A percentile compares a stretch with the other conserved stretches of the same genome.
Conservation (phyloP, 441 rosid genomes). For the Croton setiger region DNA sequence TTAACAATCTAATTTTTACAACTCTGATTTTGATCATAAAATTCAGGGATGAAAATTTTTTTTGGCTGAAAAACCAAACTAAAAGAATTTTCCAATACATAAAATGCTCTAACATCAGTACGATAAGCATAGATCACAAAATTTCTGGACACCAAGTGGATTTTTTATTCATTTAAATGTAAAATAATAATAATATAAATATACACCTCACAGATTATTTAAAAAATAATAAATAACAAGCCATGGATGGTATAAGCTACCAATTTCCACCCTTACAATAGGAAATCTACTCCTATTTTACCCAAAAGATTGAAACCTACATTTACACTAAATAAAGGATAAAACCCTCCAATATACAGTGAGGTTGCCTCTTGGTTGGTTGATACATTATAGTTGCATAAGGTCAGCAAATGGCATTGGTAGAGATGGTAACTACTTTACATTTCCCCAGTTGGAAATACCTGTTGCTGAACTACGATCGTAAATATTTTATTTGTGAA, state of each 20-base stretch:
- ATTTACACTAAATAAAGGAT: constrained; percentile 19
- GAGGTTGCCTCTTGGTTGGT: not conserved
- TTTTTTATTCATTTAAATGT: constrained; percentile 13
- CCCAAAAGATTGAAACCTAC: constrained; percentile 11
- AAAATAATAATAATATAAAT: not conserved
- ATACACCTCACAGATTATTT: constrained; percentile 24
- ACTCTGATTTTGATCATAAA: no score
- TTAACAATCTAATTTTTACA: no score
- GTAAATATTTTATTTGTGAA: not conserved
- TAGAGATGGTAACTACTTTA: not conserved
- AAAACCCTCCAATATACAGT: constrained; percentile 15
- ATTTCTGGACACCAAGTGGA: constrained; percentile 3
- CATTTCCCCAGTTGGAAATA: not conserved
- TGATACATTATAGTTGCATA: constrained; percentile 2
- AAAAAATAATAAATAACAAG: constrained; percentile 15
- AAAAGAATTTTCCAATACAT: no score
- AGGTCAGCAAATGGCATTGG: not conserved
- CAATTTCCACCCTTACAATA: constrained; percentile 3
- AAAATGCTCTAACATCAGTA: no score
- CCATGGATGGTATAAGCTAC: constrained; percentile 13
- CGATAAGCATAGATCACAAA: not conserved
- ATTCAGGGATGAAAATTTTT: no score
- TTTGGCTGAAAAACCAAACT: no score
- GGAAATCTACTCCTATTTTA: constrained; percentile 11
- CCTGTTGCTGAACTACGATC: not conserved